A percentile compares a stretch with the other conserved stretches of the same genome.
Evolutionary conservation across 2,329 filamentous ascomycete species (phyloP).

Genomic region (Lasiodiplodia citricola): DNA sequence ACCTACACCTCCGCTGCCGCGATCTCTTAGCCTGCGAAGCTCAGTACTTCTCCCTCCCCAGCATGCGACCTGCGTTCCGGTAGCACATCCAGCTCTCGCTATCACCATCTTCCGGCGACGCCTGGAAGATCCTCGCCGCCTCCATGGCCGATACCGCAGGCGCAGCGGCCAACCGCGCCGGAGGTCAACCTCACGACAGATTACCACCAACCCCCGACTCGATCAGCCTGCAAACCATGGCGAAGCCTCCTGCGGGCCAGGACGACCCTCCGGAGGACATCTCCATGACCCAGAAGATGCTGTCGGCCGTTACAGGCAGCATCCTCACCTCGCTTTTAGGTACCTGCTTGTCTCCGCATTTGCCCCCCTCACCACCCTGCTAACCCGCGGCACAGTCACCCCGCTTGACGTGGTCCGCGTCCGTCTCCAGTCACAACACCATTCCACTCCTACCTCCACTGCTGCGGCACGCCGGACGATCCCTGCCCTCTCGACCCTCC

Average conservation of each 20-base stretch:
- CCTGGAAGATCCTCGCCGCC: conserved; percentile 16
- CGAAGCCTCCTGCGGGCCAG: conserved; percentile 37
- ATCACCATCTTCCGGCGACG: not conserved
- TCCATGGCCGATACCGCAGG: conserved; percentile 27
- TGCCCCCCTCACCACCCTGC: conserved; percentile 2
- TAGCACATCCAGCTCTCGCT: conserved; percentile 1
- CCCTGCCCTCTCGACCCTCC: conserved; percentile 44
- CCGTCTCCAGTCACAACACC: conserved; percentile 83
- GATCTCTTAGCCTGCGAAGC: not conserved
- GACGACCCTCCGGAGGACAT: conserved; percentile 61
- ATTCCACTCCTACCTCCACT: conserved; percentile 49
- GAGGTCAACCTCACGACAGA: conserved; percentile 45
- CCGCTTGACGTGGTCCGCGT: conserved; percentile 97
- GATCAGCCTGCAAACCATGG: conserved; percentile 31
- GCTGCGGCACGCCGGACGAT: conserved; percentile 47
- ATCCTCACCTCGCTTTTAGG: conserved; percentile 86
- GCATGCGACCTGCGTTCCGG: conserved; percentile 15
- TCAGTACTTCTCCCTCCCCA: not conserved
- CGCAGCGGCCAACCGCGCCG: conserved; percentile 14
- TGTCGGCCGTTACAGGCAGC: conserved; percentile 90
- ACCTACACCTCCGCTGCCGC: not conserved
- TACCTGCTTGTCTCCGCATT: conserved; percentile 50
- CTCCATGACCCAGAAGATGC: conserved; percentile 87
- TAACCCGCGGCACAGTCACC: conserved; percentile 69
- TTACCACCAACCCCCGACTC: conserved; percentile 31